Conservation (phyloP, 1,284 basidiomycete species). For the Macrocybe sp. region DNA sequence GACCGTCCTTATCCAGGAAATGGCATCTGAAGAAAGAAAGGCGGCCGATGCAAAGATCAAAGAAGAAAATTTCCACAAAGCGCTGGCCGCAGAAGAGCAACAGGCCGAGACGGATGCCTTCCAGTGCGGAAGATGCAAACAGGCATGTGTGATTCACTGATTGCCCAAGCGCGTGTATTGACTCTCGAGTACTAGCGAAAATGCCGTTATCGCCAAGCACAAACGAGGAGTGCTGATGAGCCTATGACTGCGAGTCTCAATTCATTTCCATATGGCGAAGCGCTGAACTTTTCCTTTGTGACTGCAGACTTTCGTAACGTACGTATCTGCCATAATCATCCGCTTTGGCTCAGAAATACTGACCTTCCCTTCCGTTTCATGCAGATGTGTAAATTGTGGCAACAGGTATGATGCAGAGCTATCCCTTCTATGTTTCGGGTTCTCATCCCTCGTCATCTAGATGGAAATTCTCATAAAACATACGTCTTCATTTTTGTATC, state of each 20-base stretch:
- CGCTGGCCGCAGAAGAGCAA: conserved; percentile 85
- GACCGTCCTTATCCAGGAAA: conserved; percentile 55
- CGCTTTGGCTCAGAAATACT: conserved; percentile 5
- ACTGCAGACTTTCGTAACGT: conserved; percentile 35
- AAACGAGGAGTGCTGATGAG: conserved; percentile 93
- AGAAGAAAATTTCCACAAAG: conserved; percentile 88
- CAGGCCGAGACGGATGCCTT: conserved; percentile 97
- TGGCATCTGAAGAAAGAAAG: conserved; percentile 92
- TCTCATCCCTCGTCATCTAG: conserved; percentile 20
- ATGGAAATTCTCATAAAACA: conserved; percentile 66
- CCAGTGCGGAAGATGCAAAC: conserved; percentile 93
- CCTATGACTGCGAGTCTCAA: conserved; percentile 82
- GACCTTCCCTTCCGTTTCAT: background rate
- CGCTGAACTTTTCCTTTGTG: conserved; percentile 1
- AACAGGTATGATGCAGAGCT: conserved; percentile 17
- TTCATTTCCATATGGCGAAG: background rate
- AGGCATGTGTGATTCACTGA: conserved; percentile 35
- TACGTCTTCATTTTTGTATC: background rate
- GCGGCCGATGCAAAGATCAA: conserved; percentile 79
- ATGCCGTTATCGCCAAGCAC: conserved; percentile 91
- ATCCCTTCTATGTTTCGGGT: background rate
- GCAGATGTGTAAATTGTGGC: conserved; percentile 29
- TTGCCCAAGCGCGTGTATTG: conserved; percentile 2
- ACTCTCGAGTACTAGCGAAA: conserved; percentile 52
- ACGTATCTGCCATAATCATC: conserved; percentile 11